Evolutionary conservation across 805 yeast genomes (phyloP).

Genomic region (Kluyveromyces aestuarii): DNA sequence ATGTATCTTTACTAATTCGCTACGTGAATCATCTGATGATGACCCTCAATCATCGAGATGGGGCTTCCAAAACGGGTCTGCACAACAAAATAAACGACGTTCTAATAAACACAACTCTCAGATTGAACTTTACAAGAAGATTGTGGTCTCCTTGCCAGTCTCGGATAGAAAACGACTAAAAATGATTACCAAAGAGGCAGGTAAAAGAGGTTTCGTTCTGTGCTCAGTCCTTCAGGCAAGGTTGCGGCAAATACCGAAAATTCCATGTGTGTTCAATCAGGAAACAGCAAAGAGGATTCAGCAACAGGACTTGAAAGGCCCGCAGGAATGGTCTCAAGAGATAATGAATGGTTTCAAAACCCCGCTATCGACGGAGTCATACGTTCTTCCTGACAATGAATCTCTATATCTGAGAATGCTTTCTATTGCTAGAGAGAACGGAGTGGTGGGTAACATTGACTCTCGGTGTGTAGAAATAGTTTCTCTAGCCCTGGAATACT

Average conservation of each 20-base stretch:
- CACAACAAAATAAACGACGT: slow-evolving; percentile 38
- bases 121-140: slow-evolving; percentile 73
- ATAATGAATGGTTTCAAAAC: slow-evolving; percentile 77
- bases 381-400: slow-evolving; percentile 75
- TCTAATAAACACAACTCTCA: slow-evolving; percentile 50
- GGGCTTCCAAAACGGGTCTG: slow-evolving; percentile 41
- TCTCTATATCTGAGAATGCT: slow-evolving; percentile 57
- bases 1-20: slow-evolving; percentile 75
- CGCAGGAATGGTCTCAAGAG: slow-evolving; percentile 87
- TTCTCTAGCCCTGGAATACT: slow-evolving; percentile 72
- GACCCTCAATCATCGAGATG: slow-evolving; percentile 52
- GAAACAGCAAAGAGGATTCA: slow-evolving; percentile 26
- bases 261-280: slow-evolving; percentile 51
- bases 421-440: slow-evolving; percentile 84
- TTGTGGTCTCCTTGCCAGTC: slow-evolving; percentile 76
- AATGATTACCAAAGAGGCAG: slow-evolving; percentile 72
- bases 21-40: slow-evolving; percentile 63
- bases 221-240: slow-evolving; percentile 62
- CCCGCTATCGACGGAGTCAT: slow-evolving; percentile 68
- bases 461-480: slow-evolving; percentile 72
- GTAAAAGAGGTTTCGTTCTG: slow-evolving; percentile 64
- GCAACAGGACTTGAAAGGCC: slow-evolving; percentile 27
- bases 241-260: slow-evolving; percentile 55
- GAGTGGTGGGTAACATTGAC: slow-evolving; percentile 72
- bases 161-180: slow-evolving; percentile 81